Conservation (phyloP, 1,284 basidiomycete genomes). For the Cerioporus squamosus region DNA sequence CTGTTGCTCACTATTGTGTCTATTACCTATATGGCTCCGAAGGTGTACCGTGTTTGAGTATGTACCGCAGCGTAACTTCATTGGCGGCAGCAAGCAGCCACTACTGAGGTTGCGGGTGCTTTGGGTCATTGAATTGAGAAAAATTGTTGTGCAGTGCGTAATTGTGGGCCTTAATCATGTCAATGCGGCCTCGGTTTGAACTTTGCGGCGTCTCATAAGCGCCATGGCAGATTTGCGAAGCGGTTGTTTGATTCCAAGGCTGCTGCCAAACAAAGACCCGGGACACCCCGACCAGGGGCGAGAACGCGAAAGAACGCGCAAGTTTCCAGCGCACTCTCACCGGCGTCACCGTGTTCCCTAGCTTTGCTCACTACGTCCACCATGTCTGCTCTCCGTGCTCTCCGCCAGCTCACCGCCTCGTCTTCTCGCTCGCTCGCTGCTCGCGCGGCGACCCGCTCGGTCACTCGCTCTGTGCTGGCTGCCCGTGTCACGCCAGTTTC, state of each 20-base stretch:
- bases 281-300: constrained; percentile 13
- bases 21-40: background rate
- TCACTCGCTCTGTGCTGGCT: constrained; percentile 29
- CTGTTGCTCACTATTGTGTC: background rate
- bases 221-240: constrained; percentile 6
- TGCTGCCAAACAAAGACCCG: constrained; percentile 32
- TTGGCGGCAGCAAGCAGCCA: too few species aligned
- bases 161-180: too few species aligned
- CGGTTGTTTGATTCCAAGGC: constrained; percentile 32
- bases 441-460: constrained; percentile 34
- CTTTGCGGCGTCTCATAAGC: too few species aligned
- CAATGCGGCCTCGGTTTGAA: too few species aligned
- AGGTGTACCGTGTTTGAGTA: background rate
- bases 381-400: constrained; percentile 43
- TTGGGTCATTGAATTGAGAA: too few species aligned
- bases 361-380: constrained; percentile 11
- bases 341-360: constrained; percentile 6
- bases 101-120: too few species aligned
- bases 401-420: constrained; percentile 39
- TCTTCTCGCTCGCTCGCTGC: constrained; percentile 39
- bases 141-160: too few species aligned
- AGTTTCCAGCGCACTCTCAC: constrained; percentile 17
- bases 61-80: too few species aligned
- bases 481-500: constrained; percentile 29
- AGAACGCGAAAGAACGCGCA: background rate